Evolutionary conservation across 345 rosid genomes (phyloP).

Genomic region (Tarenaya hassleriana): DNA sequence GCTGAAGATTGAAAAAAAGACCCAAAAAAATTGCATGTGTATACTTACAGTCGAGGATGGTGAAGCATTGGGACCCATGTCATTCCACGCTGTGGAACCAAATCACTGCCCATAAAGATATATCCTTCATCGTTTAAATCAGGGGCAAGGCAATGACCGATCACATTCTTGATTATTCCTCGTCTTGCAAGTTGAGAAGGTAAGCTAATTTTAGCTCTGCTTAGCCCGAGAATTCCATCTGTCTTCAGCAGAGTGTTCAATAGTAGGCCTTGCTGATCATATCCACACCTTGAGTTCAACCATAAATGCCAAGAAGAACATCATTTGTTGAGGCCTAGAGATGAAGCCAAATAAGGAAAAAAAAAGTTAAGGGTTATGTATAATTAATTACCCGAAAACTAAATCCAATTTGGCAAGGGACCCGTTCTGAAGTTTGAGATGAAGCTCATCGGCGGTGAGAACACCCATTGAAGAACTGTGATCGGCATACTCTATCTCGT

Average conservation of each 20-base stretch:
- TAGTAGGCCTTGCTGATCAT: slow-evolving; percentile 88
- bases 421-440: slow-evolving; percentile 57
- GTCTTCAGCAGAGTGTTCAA: slow-evolving; percentile 65
- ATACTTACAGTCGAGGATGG: slow-evolving; percentile 52
- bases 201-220: slow-evolving; percentile 73
- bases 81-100: slow-evolving; percentile 64
- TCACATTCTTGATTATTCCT: slow-evolving; percentile 70
- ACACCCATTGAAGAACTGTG: slow-evolving; percentile 86
- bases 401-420: slow-evolving; percentile 46
- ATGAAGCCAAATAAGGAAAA: not conserved
- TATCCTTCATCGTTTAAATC: slow-evolving; percentile 60
- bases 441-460: slow-evolving; percentile 77
- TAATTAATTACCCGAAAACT: slow-evolving; percentile 69
- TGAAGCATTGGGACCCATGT: slow-evolving; percentile 80
- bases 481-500: slow-evolving; percentile 93
- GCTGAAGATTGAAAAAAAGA: not conserved
- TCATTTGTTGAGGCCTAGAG: slow-evolving; percentile 10
- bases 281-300: slow-evolving; percentile 60
- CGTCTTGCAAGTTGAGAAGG: slow-evolving; percentile 89
- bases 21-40: not conserved
- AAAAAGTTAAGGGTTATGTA: not conserved
- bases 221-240: slow-evolving; percentile 86
- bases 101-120: slow-evolving; percentile 84
- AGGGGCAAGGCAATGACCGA: slow-evolving; percentile 80
- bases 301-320: slow-evolving; percentile 21